Base-by-base conservation (phyloP, 257 asterid species). In the Gynochthodes officinalis region DNA sequence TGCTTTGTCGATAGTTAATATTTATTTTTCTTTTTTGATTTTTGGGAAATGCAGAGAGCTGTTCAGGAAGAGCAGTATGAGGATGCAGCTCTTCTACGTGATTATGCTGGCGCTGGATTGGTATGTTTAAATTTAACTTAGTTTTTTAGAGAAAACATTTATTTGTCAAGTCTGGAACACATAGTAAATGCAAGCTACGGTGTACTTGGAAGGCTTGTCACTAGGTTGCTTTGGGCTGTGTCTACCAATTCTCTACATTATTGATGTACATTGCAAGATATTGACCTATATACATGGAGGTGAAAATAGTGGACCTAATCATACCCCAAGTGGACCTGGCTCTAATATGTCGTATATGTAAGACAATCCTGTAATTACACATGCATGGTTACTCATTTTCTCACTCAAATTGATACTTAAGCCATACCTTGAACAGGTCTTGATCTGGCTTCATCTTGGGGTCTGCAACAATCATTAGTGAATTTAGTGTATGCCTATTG, bases 71-170 rank as follows among this genome's bases (percentile, higher is more conserved):
- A 94, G 83, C 84, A 80, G 25, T 94, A 89, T 42, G 78, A 80
- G 19, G 98, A 94, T 83, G 99, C 99, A 80, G 89, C 95, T 55
- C 81, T 87, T 73, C 68, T 91, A 70, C 93, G 99, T 77, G 99
- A 94, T 83, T 77, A 70, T 83, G 97, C 95, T 72, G 95, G 96
- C 64, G 81, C 97, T 64, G 99, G 96, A 79, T 81, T 94, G 97
- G 99, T 94, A 82, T 84, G 97, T 84, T 35, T 39, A 23, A 19
- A 0, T 14, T n/a, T 57, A 28, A 37, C 57, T 28, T 39, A 63
- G n/a, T 4, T 10, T 8, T 62, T 30, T 70, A 73, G 40, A 71
- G 59, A 55, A 63, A 27, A 19, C 66, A 25, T 25, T 18, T 10
- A 8, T 21, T 2, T 50, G 46, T 64, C 53, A 27, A 8, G 49